phyloP scores from a whole-genome alignment of 2,329 filamentous ascomycete species.

The Colletotrichum orchidophilum region DNA sequence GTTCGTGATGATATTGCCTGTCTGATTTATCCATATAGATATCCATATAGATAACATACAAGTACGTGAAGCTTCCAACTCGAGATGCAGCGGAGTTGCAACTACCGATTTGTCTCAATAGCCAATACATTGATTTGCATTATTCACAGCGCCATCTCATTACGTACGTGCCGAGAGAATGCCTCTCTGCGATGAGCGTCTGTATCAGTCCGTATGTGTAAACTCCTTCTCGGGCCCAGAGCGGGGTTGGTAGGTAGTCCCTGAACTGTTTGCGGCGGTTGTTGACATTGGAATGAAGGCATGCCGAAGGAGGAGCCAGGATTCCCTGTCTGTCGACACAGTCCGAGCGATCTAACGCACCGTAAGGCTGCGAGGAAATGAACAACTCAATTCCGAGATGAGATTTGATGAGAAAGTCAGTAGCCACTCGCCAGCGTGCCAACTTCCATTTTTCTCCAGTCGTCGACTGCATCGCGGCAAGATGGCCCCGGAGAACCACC shows the following conservation, averaged over 20 bases:
- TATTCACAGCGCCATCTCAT: neutral
- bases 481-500: conserved; percentile 27
- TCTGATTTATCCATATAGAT: neutral
- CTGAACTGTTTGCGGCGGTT: neutral
- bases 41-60: too few species aligned
- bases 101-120: neutral
- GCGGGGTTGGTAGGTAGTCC: neutral
- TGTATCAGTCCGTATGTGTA: too few species aligned
- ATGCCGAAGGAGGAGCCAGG: neutral
- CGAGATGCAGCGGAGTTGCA: neutral
- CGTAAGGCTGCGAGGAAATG: neutral
- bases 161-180: conserved; percentile 5
- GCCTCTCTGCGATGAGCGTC: neutral
- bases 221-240: neutral
- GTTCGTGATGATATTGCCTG: neutral
- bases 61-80: neutral
- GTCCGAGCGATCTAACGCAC: conserved; percentile 16
- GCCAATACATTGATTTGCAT: neutral
- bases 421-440: too few species aligned
- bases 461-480: conserved; percentile 19
- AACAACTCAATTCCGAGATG: conserved; percentile 22
- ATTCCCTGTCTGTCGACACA: conserved; percentile 6
- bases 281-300: neutral
- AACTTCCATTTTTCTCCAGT: neutral
- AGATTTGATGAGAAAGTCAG: too few species aligned